phyloP scores from a whole-genome alignment of 1,139 yeast genomes.

The Hemisphaericaspora xylofermentans region DNA sequence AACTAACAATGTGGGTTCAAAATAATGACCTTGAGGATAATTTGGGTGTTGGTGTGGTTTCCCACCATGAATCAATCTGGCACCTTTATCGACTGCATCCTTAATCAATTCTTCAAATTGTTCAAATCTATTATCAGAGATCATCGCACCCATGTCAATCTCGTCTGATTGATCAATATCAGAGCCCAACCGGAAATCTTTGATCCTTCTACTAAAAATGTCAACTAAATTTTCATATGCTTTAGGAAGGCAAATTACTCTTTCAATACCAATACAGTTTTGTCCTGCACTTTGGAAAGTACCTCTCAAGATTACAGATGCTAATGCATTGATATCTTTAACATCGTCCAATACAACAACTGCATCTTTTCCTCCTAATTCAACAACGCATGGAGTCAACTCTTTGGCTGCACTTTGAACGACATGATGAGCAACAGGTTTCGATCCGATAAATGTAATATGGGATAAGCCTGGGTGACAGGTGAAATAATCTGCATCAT shows the following conservation, averaged over 20 bases:
- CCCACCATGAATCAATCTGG: constrained; percentile 78
- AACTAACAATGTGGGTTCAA: constrained; percentile 80
- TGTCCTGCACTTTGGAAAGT: constrained; percentile 97
- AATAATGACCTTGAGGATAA: constrained; percentile 93
- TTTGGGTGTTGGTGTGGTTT: constrained; percentile 77
- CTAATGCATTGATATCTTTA: constrained; percentile 53
- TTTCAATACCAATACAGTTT: constrained; percentile 94
- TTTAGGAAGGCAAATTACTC: constrained; percentile 75
- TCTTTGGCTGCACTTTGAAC: constrained; percentile 77
- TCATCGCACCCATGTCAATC: constrained; percentile 95
- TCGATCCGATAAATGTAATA: constrained; percentile 93
- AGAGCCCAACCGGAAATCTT: constrained; percentile 73
- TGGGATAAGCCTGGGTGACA: constrained; percentile 81
- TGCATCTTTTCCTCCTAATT: constrained; percentile 94
- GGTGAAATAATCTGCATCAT: constrained; percentile 81
- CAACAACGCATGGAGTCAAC: constrained; percentile 90
- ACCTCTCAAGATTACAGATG: constrained; percentile 88
- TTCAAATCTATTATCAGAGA: constrained; percentile 71
- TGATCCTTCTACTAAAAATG: constrained; percentile 57
- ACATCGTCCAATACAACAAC: constrained; percentile 79
- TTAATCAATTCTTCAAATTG: constrained; percentile 62
- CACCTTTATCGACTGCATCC: constrained; percentile 82
- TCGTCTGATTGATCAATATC: constrained; percentile 87
- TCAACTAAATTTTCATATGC: constrained; percentile 63
- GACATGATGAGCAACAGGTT: constrained; percentile 88